Base-by-base conservation (phyloP, 192 early-diverging fungal genomes). In the Podila epicladia region DNA sequence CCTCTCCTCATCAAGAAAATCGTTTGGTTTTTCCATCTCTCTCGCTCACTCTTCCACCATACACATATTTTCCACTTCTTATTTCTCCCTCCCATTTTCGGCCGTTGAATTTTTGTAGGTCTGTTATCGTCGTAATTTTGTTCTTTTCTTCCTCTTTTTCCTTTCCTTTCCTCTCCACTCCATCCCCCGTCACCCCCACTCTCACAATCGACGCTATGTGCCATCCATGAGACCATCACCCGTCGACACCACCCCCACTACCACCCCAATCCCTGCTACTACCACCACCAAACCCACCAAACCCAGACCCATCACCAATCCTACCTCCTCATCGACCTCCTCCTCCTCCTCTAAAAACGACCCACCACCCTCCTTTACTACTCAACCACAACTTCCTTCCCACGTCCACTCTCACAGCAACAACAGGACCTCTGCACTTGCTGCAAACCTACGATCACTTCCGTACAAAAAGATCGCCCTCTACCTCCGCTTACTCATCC, bases 401-500 rank as follows among this genome's bases (percentile, higher is more conserved):
- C 41, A 55, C 24, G 32, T 20, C 53, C 13, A 26, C 51, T 28
- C 5, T 29, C 29, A 61, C 7, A 45, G 26, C 55, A 35, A 0
- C 20, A 24, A 13, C n/a, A 51, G 20, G 24, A 17, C 5, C 17
- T 55, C 24, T 8, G 19, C 41, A 15, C n/a, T 9, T 20, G 4
- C 41, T 15, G 13, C 41, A 45, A 45, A 3, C 3, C 15, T 45
- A 45, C 41, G 41, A 45, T 17, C 31, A 26, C 45, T 62, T 51
- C 41, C 59, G n/a, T 51, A 50, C 59, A 55, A 50, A 4, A 79
- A 72, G 5, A 24, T 58, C 29, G 59, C 72, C 17, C 59, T 49
- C 4, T 38, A 64, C 61, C 32, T 72, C 19, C 45, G 75, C 17
- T 15, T 79, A 7, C 29, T 79, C 37, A 68, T 79, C 38, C 41